Evolutionary conservation across 164 flowering plant species (phyloP).

Genomic region (Umbilicus rupestris): DNA sequence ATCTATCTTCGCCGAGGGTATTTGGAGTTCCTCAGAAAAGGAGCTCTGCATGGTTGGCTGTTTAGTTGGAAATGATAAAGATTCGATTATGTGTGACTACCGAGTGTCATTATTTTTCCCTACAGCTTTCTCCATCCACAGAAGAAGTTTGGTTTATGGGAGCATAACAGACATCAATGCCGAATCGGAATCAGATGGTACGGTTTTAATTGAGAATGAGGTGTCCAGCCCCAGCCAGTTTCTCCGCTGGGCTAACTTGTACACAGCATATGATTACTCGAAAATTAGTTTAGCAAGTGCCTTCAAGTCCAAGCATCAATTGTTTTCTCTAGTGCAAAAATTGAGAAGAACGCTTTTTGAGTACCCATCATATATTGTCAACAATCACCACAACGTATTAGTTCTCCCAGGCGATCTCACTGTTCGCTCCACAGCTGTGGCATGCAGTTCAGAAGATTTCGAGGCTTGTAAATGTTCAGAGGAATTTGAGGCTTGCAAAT

Average conservation of each 20-base stretch:
- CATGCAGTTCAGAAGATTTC: not conserved
- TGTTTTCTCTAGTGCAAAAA: not conserved
- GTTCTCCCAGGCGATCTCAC: not conserved
- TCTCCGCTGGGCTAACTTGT: not conserved
- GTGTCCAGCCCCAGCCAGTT: not conserved
- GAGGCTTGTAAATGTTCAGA: too few species aligned
- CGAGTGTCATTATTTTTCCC: slow-evolving; percentile 9
- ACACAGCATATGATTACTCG: not conserved
- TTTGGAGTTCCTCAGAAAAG: slow-evolving; percentile 6
- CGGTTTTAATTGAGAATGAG: not conserved
- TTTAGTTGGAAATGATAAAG: not conserved
- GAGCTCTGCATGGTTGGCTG: slow-evolving; percentile 14
- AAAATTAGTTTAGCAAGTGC: slow-evolving; percentile 5
- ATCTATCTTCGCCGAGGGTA: slow-evolving; percentile 12
- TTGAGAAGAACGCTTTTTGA: not conserved
- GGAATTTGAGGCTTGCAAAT: not conserved
- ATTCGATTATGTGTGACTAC: slow-evolving; percentile 1
- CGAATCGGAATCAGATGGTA: not conserved
- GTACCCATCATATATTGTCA: slow-evolving; percentile 1
- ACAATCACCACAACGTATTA: not conserved
- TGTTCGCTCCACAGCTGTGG: not conserved
- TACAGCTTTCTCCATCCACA: not conserved
- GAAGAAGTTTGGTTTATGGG: slow-evolving; percentile 6
- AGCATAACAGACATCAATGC: slow-evolving; percentile 3
- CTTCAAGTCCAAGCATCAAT: not conserved